Percentiles rank a stretch among this genome's conserved stretches.
phyloP scores from a whole-genome alignment of 164 flowering plant species.

The Cinnamomum chago region DNA sequence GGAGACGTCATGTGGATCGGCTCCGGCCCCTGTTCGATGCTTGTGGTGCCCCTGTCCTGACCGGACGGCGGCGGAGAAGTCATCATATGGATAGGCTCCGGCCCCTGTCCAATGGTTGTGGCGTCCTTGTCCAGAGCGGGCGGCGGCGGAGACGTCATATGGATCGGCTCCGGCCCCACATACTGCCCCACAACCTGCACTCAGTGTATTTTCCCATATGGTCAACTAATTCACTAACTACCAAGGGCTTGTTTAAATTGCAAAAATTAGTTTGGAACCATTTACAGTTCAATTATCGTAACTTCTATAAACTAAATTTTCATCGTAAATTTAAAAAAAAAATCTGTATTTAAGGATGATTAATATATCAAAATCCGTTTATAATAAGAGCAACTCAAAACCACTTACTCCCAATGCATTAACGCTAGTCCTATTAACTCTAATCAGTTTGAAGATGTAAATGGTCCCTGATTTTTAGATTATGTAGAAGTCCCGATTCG shows the following conservation, averaged over 20 bases:
- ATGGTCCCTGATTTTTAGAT: too few species aligned
- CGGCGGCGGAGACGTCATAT: neutral
- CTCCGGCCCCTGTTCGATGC: constrained; percentile 44
- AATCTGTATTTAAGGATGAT: too few species aligned
- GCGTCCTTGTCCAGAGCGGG: neutral
- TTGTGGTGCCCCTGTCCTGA: constrained; percentile 18
- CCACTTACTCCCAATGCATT: too few species aligned
- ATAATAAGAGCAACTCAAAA: too few species aligned
- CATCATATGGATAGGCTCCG: constrained; percentile 22
- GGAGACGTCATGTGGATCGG: neutral
- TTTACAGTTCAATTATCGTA: neutral
- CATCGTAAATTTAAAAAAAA: too few species aligned
- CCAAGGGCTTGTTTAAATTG: neutral
- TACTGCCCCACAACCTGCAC: neutral
- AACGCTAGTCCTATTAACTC: too few species aligned
- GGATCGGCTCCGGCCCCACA: neutral
- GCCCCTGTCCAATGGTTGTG: constrained; percentile 68
- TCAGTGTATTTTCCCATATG: too few species aligned
- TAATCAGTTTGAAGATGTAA: too few species aligned
- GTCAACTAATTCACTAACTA: neutral
- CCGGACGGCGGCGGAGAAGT: neutral
- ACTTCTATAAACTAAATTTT: neutral
- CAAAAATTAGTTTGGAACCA: neutral
- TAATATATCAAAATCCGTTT: too few species aligned
- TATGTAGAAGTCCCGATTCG: too few species aligned